phyloP scores from a whole-genome alignment of 2,329 filamentous ascomycete species.

The Cladosporium sp. region DNA sequence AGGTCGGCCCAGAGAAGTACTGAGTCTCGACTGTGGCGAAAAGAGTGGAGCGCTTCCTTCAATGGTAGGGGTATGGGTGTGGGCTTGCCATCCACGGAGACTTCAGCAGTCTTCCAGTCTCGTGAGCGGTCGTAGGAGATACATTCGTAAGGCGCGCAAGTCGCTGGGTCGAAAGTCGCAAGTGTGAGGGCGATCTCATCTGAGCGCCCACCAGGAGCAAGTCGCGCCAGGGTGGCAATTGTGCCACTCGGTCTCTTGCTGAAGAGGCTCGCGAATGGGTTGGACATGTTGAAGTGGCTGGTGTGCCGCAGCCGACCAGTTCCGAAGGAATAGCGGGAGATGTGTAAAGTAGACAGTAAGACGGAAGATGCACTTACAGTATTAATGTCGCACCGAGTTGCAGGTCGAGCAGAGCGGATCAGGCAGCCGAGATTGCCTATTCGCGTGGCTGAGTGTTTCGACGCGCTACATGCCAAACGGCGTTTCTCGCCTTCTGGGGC shows the following conservation, averaged over 20 bases:
- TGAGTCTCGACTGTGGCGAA: neutral
- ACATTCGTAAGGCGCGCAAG: slow-evolving; percentile 12
- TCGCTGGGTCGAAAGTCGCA: slow-evolving; percentile 1
- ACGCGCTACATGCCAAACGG: neutral
- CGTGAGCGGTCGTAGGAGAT: slow-evolving; percentile 22
- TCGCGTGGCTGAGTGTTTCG: neutral
- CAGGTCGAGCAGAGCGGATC: neutral
- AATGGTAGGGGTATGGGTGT: slow-evolving; percentile 13
- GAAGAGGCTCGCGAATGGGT: slow-evolving; percentile 22
- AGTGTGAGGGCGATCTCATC: slow-evolving; percentile 6
- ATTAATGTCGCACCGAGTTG: neutral
- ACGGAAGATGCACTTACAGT: neutral
- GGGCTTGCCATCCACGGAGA: slow-evolving; percentile 19
- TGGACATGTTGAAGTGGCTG: neutral
- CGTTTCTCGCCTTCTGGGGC: neutral
- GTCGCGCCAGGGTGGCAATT: slow-evolving; percentile 6
- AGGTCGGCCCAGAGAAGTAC: slow-evolving; percentile 16
- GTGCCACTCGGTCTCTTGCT: neutral
- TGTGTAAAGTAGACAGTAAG: neutral
- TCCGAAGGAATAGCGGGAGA: neutral
- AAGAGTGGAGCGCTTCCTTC: slow-evolving; percentile 8
- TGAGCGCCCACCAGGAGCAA: slow-evolving; percentile 3
- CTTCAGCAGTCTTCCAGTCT: neutral
- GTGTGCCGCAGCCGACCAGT: neutral
- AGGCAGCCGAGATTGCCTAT: neutral